These are phyloP conservation scores for Plenodomus tracheiphilus DNA, from an alignment of 2,329 filamentous ascomycete genomes.

Conservation along the genomic window DNA sequence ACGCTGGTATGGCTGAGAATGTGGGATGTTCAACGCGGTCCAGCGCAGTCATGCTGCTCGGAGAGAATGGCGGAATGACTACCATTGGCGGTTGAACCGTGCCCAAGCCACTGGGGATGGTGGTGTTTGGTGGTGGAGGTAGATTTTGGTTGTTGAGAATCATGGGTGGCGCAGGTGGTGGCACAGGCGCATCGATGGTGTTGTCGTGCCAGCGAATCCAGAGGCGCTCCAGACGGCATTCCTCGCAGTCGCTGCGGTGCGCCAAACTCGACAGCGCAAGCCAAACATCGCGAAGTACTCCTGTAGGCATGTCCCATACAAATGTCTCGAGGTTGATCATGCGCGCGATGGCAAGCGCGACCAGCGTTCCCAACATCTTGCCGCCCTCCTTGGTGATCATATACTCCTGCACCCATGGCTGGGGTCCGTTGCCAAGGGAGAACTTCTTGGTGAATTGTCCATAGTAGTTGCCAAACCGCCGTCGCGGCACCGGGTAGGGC, in stretches of 20 bases:
- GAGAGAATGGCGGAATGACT: slow-evolving; percentile 33
- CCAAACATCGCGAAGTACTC: slow-evolving; percentile 79
- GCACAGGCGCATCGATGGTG: slow-evolving; percentile 48
- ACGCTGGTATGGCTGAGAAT: slow-evolving; percentile 74
- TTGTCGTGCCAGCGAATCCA: slow-evolving; percentile 88
- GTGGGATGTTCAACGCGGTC: slow-evolving; percentile 74
- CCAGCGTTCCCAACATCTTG: slow-evolving; percentile 85
- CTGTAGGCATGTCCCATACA: slow-evolving; percentile 88
- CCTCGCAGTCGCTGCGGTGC: slow-evolving; percentile 61
- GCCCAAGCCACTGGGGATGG: slow-evolving; percentile 40
- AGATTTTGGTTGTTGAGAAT: slow-evolving; percentile 42
- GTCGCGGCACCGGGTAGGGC: slow-evolving; percentile 43
- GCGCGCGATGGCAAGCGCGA: slow-evolving; percentile 75
- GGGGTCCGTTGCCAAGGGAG: slow-evolving; percentile 79
- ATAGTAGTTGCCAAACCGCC: slow-evolving; percentile 71
- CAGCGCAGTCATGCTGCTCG: slow-evolving; percentile 37
- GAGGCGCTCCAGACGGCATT: slow-evolving; percentile 70
- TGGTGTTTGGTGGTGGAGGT: slow-evolving; percentile 44
- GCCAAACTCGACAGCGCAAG: slow-evolving; percentile 73
- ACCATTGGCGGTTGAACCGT: slow-evolving; percentile 38
- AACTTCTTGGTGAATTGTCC: slow-evolving; percentile 80
- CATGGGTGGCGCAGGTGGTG: slow-evolving; percentile 44
- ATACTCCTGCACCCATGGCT: slow-evolving; percentile 79
- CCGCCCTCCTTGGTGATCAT: slow-evolving; percentile 80
- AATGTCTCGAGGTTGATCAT: slow-evolving; percentile 84